Evolutionary conservation across 2,329 filamentous ascomycete genomes (phyloP).

Genomic region (Hirsutella rhossiliensis): DNA sequence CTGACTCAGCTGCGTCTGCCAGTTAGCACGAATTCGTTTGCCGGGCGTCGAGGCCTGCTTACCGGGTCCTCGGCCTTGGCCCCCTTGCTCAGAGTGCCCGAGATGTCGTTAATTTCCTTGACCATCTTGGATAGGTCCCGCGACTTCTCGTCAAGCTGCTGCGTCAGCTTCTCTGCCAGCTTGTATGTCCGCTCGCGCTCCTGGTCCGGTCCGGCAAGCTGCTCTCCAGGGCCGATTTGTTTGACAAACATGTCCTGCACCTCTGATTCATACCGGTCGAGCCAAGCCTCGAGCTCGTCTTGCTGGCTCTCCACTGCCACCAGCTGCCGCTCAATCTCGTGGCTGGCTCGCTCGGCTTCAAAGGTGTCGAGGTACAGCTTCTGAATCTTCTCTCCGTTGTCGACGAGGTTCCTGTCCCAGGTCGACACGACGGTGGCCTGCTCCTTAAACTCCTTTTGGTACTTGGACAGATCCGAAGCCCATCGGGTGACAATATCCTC

Average conservation of each 20-base stretch:
- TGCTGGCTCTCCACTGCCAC: slow-evolving; percentile 85
- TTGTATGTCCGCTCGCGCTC: slow-evolving; percentile 96
- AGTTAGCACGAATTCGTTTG: slow-evolving; percentile 10
- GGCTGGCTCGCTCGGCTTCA: slow-evolving; percentile 84
- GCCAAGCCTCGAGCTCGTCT: slow-evolving; percentile 74
- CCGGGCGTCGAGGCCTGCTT: slow-evolving; percentile 26
- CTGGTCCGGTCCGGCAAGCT: slow-evolving; percentile 78
- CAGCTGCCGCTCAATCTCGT: slow-evolving; percentile 88
- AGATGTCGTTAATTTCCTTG: slow-evolving; percentile 91
- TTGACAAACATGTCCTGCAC: slow-evolving; percentile 80
- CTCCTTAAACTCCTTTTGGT: slow-evolving; percentile 91
- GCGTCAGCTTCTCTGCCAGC: slow-evolving; percentile 83
- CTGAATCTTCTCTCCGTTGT: slow-evolving; percentile 91
- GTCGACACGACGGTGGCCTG: slow-evolving; percentile 77
- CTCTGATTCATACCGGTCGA: slow-evolving; percentile 84
- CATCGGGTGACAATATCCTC: slow-evolving; percentile 96
- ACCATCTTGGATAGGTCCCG: slow-evolving; percentile 93
- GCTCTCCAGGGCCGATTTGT: slow-evolving; percentile 63
- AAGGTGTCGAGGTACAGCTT: slow-evolving; percentile 86
- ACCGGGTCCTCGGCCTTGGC: slow-evolving; percentile 81
- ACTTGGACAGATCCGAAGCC: slow-evolving; percentile 90
- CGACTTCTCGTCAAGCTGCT: slow-evolving; percentile 86
- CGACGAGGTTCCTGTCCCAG: slow-evolving; percentile 87
- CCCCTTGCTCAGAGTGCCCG: slow-evolving; percentile 78
- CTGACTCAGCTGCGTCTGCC: slow-evolving; percentile 59